Evolutionary conservation across 305 asterid species (phyloP).

Genomic region (Fraxinus platypoda): DNA sequence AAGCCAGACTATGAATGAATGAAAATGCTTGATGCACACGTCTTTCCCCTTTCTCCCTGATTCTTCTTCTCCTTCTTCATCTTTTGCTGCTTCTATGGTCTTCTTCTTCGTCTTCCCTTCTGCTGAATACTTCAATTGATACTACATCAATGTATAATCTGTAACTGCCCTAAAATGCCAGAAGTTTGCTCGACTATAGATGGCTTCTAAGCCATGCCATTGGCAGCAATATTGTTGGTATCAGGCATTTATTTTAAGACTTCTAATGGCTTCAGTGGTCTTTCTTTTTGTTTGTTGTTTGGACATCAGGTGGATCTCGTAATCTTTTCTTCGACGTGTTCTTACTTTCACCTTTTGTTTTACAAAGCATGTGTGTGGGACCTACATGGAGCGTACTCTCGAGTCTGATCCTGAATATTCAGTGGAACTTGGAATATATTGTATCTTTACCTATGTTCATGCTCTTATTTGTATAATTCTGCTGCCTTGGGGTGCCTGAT

Average conservation of each 20-base stretch:
- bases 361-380: background rate
- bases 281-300: background rate
- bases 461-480: background rate
- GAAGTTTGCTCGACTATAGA: background rate
- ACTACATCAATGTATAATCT: background rate
- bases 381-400: background rate
- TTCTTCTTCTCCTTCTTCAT: background rate
- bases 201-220: background rate
- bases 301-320: background rate
- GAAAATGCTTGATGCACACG: background rate
- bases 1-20: background rate
- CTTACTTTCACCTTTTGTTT: background rate
- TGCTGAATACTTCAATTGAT: background rate
- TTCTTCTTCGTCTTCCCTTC: background rate
- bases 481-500: slow-evolving; percentile 7
- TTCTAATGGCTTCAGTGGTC: background rate
- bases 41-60: background rate
- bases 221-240: background rate
- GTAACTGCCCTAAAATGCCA: background rate
- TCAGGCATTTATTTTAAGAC: background rate
- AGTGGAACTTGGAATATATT: background rate
- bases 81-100: background rate
- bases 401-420: background rate
- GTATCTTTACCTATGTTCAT: background rate
- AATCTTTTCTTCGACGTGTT: background rate